Evolutionary conservation across 208 protist species (phyloP), one percentile per base, ranked within the genome.

Genomic region (Wallacemonas sp.): DNA sequence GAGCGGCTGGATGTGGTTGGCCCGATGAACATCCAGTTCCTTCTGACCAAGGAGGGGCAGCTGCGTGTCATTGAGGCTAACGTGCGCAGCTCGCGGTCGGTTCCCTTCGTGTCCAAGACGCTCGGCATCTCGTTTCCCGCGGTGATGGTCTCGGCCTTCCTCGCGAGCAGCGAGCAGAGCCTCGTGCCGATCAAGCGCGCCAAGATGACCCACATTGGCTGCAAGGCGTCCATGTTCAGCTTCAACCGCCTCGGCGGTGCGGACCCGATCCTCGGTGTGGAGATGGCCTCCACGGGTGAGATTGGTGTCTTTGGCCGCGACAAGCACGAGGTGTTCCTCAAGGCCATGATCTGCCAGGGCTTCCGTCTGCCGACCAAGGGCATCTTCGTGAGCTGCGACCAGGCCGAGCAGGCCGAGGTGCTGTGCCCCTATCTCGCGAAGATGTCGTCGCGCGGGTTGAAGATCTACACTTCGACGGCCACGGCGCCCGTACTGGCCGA

Each of bases 21-120:
- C 34, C 98, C 98, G 34, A 99, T 99, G 93, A 99, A 99, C 83
- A 97, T 99, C 57, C 98, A 99, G 85, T 99, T 99, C 76, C 87
- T 99, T 39, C 89, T 97, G 27, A 98, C 98, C 52, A 81, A 89
- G 66, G 93, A 98, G 60, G 92, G 97, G 8, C 86, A 98, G 70
- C 75, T 97, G 55, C 90, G 85, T 55, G 89, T 99, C 1, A 99
- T 99, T 71, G 98, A 99, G 81, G 98, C 97, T 55, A 99, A 99
- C 82, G 80, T 99, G 64, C 91, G 98, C 60, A 96, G 96, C 57
- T 99, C 96, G 34, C 91, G 98, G 65, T 98, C 93, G 21, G 98
- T 99, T 44, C 98, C 98, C 22, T 99, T 99, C 63, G 94, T 99
- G 3, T 98, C 94, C 24, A 99, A 99, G 84, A 97, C 94, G 34